phyloP scores from a whole-genome alignment of 768 basidiomycete species.

The Hypsizygus marmoreus region DNA sequence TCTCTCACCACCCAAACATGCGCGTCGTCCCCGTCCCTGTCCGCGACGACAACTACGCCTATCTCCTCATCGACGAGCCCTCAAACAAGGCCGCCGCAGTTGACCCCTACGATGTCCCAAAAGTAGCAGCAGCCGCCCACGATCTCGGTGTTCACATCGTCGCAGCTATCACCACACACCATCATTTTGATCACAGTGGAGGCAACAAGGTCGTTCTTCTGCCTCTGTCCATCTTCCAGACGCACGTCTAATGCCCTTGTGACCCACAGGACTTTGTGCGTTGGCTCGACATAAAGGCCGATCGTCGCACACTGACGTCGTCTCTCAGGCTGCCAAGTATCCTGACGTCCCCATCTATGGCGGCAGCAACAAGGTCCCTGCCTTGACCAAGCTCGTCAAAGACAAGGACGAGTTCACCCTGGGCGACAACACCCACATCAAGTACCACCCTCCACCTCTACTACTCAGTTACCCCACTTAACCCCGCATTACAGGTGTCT shows the following conservation, averaged over 20 bases:
- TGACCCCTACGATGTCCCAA: constrained; percentile 78
- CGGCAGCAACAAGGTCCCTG: constrained; percentile 71
- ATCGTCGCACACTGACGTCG: constrained; percentile 4
- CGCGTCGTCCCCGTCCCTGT: constrained; percentile 79
- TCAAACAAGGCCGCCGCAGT: constrained; percentile 74
- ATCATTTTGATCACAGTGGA: constrained; percentile 87
- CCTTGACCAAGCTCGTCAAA: constrained; percentile 71
- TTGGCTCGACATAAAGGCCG: constrained; percentile 14
- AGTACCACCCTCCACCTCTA: constrained; percentile 32
- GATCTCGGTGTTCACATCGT: constrained; percentile 64
- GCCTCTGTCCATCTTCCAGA: constrained; percentile 2
- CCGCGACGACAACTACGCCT: constrained; percentile 83
- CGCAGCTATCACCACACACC: constrained; percentile 87
- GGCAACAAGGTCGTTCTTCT: constrained; percentile 69
- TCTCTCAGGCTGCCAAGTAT: constrained; percentile 40
- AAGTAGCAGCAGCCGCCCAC: constrained; percentile 64
- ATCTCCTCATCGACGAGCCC: constrained; percentile 72
- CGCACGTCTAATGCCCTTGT: constrained; percentile 1
- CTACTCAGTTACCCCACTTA: constrained; percentile 10
- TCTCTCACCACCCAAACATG: constrained; percentile 46
- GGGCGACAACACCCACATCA: constrained; percentile 63
- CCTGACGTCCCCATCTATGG: constrained; percentile 70
- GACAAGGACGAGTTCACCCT: constrained; percentile 81
- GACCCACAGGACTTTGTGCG: constrained; percentile 52
- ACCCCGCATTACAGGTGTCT: constrained; percentile 54